Conservation (phyloP, 352 stramenopile species). For the Globisporangium uncinulatum region DNA sequence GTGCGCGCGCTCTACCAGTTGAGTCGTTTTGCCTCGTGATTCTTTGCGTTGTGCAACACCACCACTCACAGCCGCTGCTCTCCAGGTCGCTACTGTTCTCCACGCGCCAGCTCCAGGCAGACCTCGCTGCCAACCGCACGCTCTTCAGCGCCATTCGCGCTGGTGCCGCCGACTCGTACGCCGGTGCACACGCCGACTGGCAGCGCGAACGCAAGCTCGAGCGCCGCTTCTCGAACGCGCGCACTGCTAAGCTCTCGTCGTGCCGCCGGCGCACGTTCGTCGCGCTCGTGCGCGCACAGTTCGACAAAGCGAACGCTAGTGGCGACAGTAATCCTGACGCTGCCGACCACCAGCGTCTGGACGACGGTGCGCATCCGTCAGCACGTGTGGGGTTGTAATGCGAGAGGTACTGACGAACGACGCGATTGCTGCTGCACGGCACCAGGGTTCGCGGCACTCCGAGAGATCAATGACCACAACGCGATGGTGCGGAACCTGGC, state of each 20-base stretch:
- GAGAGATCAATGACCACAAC: slow-evolving; percentile 66
- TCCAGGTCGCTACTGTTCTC: slow-evolving; percentile 49
- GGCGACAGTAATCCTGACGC: slow-evolving; percentile 18
- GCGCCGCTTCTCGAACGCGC: slow-evolving; percentile 42
- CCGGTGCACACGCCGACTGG: slow-evolving; percentile 64
- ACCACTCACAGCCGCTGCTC: neutral
- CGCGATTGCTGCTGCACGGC: slow-evolving; percentile 1
- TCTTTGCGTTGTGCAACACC: neutral
- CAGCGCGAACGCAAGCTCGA: slow-evolving; percentile 63
- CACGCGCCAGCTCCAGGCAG: slow-evolving; percentile 40
- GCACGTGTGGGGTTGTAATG: neutral
- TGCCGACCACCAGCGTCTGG: slow-evolving; percentile 36
- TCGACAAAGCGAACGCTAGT: slow-evolving; percentile 37
- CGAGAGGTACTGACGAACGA: neutral
- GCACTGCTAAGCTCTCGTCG: slow-evolving; percentile 23
- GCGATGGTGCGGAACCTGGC: slow-evolving; percentile 44
- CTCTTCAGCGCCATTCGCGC: slow-evolving; percentile 65
- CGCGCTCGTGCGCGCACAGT: slow-evolving; percentile 48
- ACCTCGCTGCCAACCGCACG: slow-evolving; percentile 41
- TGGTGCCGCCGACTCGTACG: slow-evolving; percentile 54
- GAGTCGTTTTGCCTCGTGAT: neutral
- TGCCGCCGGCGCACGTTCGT: slow-evolving; percentile 22
- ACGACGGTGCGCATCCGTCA: slow-evolving; percentile 25
- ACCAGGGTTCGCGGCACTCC: slow-evolving; percentile 45
- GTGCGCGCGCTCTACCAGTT: slow-evolving; percentile 41